Percentiles rank a stretch among this genome's conserved stretches.
Evolutionary conservation across 2,329 filamentous ascomycete species (phyloP).

Genomic region (Cladorrhinum sp.): DNA sequence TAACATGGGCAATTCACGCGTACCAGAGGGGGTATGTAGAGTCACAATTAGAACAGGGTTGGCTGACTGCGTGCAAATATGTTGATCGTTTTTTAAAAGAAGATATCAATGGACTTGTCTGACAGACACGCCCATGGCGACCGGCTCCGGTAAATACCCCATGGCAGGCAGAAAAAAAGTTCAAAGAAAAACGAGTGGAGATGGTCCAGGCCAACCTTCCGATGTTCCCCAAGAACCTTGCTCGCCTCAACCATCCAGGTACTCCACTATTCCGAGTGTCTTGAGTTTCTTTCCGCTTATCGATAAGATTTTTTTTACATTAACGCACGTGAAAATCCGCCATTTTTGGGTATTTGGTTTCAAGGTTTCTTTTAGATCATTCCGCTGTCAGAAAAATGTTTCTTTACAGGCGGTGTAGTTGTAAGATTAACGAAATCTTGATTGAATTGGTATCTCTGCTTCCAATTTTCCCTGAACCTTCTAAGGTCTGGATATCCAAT

Average conservation of each 20-base stretch:
- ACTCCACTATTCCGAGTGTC: slow-evolving; percentile 13
- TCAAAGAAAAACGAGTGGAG: slow-evolving; percentile 28
- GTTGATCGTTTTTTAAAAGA: not conserved
- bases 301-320: slow-evolving; percentile 13
- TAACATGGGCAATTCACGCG: slow-evolving; percentile 6
- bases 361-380: not conserved
- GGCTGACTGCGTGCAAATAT: not conserved
- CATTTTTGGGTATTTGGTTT: not conserved
- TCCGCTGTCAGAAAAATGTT: not conserved
- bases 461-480: not conserved
- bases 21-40: not conserved
- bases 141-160: slow-evolving; percentile 8
- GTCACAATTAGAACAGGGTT: not conserved
- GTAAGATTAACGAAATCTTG: not conserved
- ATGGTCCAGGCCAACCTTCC: slow-evolving; percentile 16
- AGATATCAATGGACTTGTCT: slow-evolving; percentile 9
- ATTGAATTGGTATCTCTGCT: not conserved
- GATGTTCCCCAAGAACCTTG: slow-evolving; percentile 20
- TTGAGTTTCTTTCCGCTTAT: slow-evolving; percentile 9
- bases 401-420: not conserved
- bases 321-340: not conserved
- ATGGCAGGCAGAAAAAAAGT: slow-evolving; percentile 26
- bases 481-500: no score
- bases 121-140: not conserved
- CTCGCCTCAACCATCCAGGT: slow-evolving; percentile 10